Evolutionary conservation across 2,329 filamentous ascomycete species (phyloP), one percentile per base, ranked within the genome.

Genomic region (Pleurostoma richardsiae): DNA sequence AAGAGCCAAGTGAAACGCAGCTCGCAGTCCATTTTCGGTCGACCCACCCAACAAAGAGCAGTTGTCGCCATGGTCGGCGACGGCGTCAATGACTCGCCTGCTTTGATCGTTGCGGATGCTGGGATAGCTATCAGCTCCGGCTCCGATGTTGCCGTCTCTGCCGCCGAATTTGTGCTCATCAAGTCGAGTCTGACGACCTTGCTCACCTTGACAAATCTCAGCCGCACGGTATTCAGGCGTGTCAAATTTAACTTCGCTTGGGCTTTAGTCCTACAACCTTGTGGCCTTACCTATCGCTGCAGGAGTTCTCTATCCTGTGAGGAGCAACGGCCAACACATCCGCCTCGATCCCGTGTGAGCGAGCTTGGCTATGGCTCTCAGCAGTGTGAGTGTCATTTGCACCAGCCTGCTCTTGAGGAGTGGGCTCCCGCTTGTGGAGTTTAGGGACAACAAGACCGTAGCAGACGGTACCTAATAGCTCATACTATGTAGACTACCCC

Each of bases 21-120:
- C 5, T 29, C 33, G 40, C 19, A 28, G n/a, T 29, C 33, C 26
- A 45, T 48, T 26, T 27, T 48, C 36, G 49, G 48, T 10, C 30
- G 48, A 4, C 41, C 46, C 19, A 6, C 26, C 30, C 45, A 48
- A 6, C 51, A 58, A 5, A 72, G 77, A 26, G 73, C 74, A 1
- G 76, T 79, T 3, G 72, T 87, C 4, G 83, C 80, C 29, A 86
- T 87, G 72, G 79, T 86, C n/a, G 83, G 83, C 42, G 83, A 87
- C 55, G 83, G 83, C 39, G 83, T 86, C 50, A 87, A 88, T 56
- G 84, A 88, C 59, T 79, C 83, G 0, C 83, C 83, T 0, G 83
- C 84, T 8, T 73, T 88, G 7, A 75, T 79, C 1, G 76, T 76
- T 3, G 82, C 84, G 33, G 84, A 88, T 52, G 76, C 86, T 1